Base-by-base conservation (phyloP, 2,329 filamentous ascomycete genomes). In the Ramichloridium luteum region DNA sequence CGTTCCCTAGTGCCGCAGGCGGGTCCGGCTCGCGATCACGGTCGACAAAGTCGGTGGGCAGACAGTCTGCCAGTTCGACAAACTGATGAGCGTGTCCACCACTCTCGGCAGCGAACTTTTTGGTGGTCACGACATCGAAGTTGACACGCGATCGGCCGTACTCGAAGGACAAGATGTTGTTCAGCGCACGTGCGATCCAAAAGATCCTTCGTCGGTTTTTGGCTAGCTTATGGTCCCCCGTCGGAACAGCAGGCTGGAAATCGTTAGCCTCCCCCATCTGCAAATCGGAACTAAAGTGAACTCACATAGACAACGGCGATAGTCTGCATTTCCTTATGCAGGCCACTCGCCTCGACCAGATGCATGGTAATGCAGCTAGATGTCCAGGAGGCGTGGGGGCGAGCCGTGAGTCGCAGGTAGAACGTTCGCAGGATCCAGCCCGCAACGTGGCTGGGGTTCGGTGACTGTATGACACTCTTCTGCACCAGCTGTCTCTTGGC, bases 331-430 rank as follows among this genome's bases (percentile, higher is more conserved):
- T 67, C 64, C 10, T 54, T 56, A 25, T 67, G 62, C 4, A 69
- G 36, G 0, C 64, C 61, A 4, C 64, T 62, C 3, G 69, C 68
- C 44, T 74, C 71, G 3, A 68, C 56, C 38, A 73, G 59, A 40
- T 74, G 70, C 67, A 74, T 70, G n/a, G 70, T 49, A 1, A 64
- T 65, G 32, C 62, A 72, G 40, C 67, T 72, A 1, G 68, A 65
- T 48, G 73, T 64, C 70, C 68, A 72, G 2, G 68, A 60, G 2
- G 59, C 59, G 35, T 74, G 64, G 1, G 68, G 68, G 1, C 64
- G 58, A 1, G 59, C 62, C 0, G 67, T 67, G 31, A 70, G 59
- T 6, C 71, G 59, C 5, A 74, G 52, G 35, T 74, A 74, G 1
- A 66, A 56, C 0, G 65, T 64, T 3, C 69, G 62, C 4, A 74